Evolutionary conservation across 306 rosid genomes (phyloP).

Genomic region (Vachellia collinsii): DNA sequence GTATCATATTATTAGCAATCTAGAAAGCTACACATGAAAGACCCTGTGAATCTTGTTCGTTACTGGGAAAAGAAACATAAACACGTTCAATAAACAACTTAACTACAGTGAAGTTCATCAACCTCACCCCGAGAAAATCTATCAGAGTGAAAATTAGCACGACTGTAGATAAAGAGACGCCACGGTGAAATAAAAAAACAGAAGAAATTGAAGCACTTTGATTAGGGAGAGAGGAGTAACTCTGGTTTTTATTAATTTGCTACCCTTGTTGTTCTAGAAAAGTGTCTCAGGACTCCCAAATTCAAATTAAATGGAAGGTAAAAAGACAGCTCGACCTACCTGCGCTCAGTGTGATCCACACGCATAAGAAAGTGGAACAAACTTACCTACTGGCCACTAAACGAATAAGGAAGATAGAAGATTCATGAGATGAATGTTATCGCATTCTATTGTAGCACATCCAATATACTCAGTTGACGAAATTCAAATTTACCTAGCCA

Average conservation of each 20-base stretch:
- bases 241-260: not conserved
- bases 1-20: not conserved
- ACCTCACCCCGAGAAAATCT: not conserved
- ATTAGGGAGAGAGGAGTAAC: not conserved
- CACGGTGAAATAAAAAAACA: conserved; percentile 9
- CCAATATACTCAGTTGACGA: conserved; percentile 7
- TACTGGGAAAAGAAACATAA: not conserved
- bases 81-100: not conserved
- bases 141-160: not conserved
- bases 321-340: not conserved
- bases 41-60: not conserved
- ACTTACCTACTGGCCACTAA: not conserved
- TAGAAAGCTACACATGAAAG: not conserved
- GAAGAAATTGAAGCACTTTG: conserved; percentile 7
- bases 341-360: conserved; percentile 15
- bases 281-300: not conserved
- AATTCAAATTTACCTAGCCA: conserved; percentile 26
- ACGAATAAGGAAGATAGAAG: not conserved
- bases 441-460: not conserved
- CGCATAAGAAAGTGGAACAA: conserved; percentile 16
- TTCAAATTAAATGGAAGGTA: conserved; percentile 30
- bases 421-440: not conserved
- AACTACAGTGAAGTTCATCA: conserved; percentile 8
- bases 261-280: not conserved
- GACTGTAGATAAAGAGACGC: conserved; percentile 1